Conservation (phyloP, 1,139 yeast genomes). For the Meyerozyma athensensis region DNA sequence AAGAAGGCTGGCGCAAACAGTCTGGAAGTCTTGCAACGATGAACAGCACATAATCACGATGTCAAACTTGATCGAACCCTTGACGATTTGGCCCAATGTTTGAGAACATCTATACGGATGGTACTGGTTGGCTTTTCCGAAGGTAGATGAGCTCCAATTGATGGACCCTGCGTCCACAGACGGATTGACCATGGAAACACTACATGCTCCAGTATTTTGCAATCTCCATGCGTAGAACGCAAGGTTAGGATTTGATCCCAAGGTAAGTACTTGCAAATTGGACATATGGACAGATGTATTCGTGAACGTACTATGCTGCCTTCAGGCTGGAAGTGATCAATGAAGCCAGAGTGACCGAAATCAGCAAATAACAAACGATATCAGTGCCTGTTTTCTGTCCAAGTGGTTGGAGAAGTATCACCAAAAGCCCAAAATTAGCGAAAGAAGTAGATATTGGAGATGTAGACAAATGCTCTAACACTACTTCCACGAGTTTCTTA, state of each 20-base stretch:
- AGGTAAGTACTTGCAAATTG: conserved; percentile 9
- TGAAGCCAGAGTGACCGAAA: too few species aligned
- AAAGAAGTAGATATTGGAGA: too few species aligned
- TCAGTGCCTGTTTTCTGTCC: too few species aligned
- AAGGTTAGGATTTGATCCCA: conserved; percentile 47
- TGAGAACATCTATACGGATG: conserved; percentile 5
- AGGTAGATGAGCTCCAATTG: conserved; percentile 6
- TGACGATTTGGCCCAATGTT: conserved; percentile 16
- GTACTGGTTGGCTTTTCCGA: conserved; percentile 7
- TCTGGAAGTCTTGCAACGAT: conserved; percentile 42
- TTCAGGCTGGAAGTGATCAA: too few species aligned
- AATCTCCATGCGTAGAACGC: conserved; percentile 50
- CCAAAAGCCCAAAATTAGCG: too few species aligned
- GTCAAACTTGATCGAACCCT: conserved; percentile 22
- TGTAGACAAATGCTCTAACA: too few species aligned
- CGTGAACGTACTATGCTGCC: too few species aligned
- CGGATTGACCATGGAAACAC: conserved; percentile 29
- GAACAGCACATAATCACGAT: conserved; percentile 32
- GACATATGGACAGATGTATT: background rate
- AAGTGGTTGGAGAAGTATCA: too few species aligned
- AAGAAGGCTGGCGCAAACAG: conserved; percentile 21
- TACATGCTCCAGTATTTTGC: conserved; percentile 32
- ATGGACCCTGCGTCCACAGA: conserved; percentile 5
- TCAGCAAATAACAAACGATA: too few species aligned
- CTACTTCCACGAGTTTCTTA: too few species aligned